Conservation (phyloP, 2,329 filamentous ascomycete genomes). For the Hymenoscyphus salicellus region DNA sequence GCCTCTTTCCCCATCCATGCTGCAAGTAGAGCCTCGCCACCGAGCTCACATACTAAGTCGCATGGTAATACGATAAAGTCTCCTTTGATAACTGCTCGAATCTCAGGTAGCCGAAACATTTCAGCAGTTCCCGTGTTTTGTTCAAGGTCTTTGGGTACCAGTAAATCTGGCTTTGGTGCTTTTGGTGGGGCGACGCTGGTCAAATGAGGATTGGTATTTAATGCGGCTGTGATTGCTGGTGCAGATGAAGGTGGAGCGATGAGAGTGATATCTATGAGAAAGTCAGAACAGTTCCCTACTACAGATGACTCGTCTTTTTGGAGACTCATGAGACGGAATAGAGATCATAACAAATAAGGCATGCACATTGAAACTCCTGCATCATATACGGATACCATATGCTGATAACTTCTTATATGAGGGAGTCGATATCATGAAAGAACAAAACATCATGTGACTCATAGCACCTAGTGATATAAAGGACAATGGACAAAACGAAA, state of each 20-base stretch:
- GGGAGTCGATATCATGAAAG: not conserved
- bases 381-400: no score
- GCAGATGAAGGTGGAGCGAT: conserved; percentile 64
- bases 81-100: conserved; percentile 71
- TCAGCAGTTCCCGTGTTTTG: conserved; percentile 88
- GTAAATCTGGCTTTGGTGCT: conserved; percentile 55
- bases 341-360: not conserved
- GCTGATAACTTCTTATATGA: no score
- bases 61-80: conserved; percentile 92
- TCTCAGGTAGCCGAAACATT: conserved; percentile 78
- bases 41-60: conserved; percentile 86
- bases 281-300: conserved; percentile 15
- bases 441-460: not conserved
- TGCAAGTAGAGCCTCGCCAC: conserved; percentile 77
- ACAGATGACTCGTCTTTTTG: not conserved
- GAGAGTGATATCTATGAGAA: conserved; percentile 55
- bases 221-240: conserved; percentile 63
- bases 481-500: not conserved
- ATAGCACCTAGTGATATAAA: not conserved
- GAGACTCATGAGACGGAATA: not conserved
- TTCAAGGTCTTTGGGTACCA: conserved; percentile 73
- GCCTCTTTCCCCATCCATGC: conserved; percentile 87
- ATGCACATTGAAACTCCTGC: not conserved
- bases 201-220: conserved; percentile 75
- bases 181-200: conserved; percentile 70